Evolutionary conservation across 305 asterid genomes (phyloP).

Genomic region (Fraxinus greggii): DNA sequence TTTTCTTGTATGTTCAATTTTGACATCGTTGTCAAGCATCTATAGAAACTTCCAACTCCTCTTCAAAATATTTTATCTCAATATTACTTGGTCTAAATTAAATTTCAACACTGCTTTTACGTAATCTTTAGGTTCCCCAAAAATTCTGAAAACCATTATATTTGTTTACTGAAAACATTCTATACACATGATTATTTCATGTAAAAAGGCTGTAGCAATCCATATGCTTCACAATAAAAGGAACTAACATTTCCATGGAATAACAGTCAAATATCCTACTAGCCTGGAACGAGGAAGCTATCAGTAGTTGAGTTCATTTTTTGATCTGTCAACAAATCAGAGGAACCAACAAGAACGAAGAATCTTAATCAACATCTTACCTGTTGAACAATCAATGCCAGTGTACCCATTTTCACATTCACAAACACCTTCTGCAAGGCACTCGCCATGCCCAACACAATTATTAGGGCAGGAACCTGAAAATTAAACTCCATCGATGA

Average conservation of each 20-base stretch:
- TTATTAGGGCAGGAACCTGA: slow-evolving; percentile 55
- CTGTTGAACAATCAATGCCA: slow-evolving; percentile 91
- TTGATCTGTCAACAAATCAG: background rate
- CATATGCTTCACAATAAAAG: background rate
- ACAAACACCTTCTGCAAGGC: slow-evolving; percentile 69
- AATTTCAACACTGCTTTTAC: background rate
- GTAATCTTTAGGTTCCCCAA: background rate
- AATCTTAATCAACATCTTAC: slow-evolving; percentile 30
- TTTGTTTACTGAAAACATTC: background rate
- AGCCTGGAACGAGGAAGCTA: background rate
- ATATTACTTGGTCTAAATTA: background rate
- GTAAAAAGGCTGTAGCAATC: background rate
- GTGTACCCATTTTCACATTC: slow-evolving; percentile 77
- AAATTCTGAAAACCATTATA: background rate
- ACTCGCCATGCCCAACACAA: slow-evolving; percentile 77
- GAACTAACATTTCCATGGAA: background rate
- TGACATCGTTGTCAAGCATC: background rate
- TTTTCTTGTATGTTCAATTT: background rate
- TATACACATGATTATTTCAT: background rate
- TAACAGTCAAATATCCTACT: background rate
- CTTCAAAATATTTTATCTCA: background rate
- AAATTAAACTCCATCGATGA: slow-evolving; percentile 11
- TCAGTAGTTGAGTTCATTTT: background rate
- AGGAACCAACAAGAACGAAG: background rate
- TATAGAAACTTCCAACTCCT: background rate